These are phyloP conservation scores for Galium porrigens DNA, from an alignment of 305 asterid genomes.

Conservation along the genomic window DNA sequence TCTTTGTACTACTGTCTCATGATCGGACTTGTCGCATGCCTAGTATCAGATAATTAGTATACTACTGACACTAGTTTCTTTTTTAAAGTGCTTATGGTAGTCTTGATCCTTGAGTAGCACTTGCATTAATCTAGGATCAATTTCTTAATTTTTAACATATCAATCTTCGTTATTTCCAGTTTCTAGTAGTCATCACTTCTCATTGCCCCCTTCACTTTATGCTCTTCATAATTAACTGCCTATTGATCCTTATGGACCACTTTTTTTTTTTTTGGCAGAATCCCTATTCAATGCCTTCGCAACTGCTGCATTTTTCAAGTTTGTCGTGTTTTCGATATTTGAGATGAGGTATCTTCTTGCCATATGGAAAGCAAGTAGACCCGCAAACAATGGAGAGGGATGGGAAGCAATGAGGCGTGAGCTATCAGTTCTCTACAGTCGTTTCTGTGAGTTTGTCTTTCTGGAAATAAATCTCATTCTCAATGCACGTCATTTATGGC, in stretches of 20 bases:
- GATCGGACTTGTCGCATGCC: not conserved
- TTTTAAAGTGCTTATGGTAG: not conserved
- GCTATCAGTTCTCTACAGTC: slow-evolving; percentile 86
- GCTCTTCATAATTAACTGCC: not conserved
- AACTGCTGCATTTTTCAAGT: slow-evolving; percentile 97
- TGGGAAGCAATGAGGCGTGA: slow-evolving; percentile 97
- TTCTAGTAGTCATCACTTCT: not conserved
- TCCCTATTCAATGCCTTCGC: slow-evolving; percentile 95
- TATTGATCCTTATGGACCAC: not conserved
- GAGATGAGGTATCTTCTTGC: slow-evolving; percentile 98
- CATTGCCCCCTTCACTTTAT: not conserved
- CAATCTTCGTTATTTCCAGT: not conserved
- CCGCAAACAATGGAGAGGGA: slow-evolving; percentile 57
- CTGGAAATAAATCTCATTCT: not conserved
- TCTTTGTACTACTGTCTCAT: not conserved
- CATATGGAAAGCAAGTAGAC: slow-evolving; percentile 85
- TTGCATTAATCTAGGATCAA: not conserved
- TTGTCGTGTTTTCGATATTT: slow-evolving; percentile 92
- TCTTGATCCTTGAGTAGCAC: not conserved
- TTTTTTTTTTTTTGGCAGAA: slow-evolving; percentile 40
- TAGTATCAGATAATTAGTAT: not conserved
- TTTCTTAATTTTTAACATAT: not conserved
- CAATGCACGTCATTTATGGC: not conserved
- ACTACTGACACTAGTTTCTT: not conserved
- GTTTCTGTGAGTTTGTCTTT: slow-evolving; percentile 65